Conservation (phyloP, 2,329 filamentous ascomycete genomes). For the Aspergillus sp. region DNA sequence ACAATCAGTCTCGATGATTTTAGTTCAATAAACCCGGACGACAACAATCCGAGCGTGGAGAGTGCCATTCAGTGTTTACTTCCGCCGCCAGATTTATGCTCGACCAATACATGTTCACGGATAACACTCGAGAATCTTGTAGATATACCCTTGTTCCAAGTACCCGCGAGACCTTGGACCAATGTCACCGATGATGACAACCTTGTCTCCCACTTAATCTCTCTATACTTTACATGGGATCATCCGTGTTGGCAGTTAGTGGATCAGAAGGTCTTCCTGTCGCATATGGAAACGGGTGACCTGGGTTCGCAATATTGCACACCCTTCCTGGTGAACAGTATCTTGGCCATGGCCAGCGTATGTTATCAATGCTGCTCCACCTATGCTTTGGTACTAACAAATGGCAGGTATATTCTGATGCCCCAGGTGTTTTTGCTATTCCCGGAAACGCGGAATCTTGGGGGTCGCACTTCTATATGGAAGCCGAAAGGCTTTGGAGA, state of each 20-base stretch:
- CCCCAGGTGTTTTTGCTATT: slow-evolving; percentile 22
- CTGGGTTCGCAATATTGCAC: slow-evolving; percentile 67
- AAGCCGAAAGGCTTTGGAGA: slow-evolving; percentile 31
- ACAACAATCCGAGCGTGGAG: slow-evolving; percentile 9
- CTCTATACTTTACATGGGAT: slow-evolving; percentile 93
- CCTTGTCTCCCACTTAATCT: slow-evolving; percentile 73
- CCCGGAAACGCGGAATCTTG: slow-evolving; percentile 22
- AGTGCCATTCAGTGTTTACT: slow-evolving; percentile 1
- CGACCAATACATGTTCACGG: slow-evolving; percentile 11
- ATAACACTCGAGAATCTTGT: slow-evolving; percentile 26
- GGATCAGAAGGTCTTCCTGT: slow-evolving; percentile 65
- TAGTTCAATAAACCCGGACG: background rate
- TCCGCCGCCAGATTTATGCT: background rate
- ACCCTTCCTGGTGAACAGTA: slow-evolving; percentile 76
- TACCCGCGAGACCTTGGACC: slow-evolving; percentile 56
- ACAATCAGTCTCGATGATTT: slow-evolving; percentile 14
- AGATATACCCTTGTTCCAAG: slow-evolving; percentile 28
- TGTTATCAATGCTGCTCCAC: slow-evolving; percentile 5
- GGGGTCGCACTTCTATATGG: slow-evolving; percentile 28
- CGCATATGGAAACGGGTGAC: slow-evolving; percentile 33
- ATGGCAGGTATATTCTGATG: slow-evolving; percentile 30
- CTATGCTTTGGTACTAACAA: slow-evolving; percentile 6
- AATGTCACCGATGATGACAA: slow-evolving; percentile 67
- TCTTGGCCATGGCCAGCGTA: slow-evolving; percentile 55
- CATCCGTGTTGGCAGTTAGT: slow-evolving; percentile 81